A percentile compares a stretch with the other conserved stretches of the same genome.
phyloP scores from a whole-genome alignment of 177 flowering plant species.

The Vitis hybrid region DNA sequence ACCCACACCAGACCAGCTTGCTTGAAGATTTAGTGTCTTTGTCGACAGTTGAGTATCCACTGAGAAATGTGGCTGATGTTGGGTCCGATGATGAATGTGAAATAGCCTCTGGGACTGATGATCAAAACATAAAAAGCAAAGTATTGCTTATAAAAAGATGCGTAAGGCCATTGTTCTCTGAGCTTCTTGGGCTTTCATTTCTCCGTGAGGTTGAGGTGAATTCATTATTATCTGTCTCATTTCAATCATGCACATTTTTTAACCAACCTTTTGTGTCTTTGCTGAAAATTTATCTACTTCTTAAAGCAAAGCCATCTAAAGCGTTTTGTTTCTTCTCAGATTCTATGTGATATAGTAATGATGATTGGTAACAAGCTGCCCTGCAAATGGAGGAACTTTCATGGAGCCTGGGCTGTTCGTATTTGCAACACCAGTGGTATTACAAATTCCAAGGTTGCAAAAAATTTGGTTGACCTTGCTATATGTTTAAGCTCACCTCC shows the following conservation, averaged over 20 bases:
- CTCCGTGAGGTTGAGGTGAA: slow-evolving; percentile 67
- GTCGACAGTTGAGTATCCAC: slow-evolving; percentile 19
- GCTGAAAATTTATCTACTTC: background rate
- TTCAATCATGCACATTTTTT: background rate
- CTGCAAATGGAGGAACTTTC: slow-evolving; percentile 33
- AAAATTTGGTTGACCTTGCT: slow-evolving; percentile 47
- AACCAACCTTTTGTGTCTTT: background rate
- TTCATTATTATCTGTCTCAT: background rate
- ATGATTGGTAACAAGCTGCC: slow-evolving; percentile 52
- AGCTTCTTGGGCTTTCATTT: slow-evolving; percentile 50
- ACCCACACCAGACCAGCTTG: slow-evolving; percentile 29
- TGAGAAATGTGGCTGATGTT: slow-evolving; percentile 13
- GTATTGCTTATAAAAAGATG: slow-evolving; percentile 44
- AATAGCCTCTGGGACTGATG: slow-evolving; percentile 28
- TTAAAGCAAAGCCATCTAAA: background rate
- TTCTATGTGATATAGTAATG: slow-evolving; percentile 59
- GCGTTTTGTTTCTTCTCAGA: slow-evolving; percentile 30
- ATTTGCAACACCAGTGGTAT: slow-evolving; percentile 48
- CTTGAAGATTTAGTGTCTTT: slow-evolving; percentile 52
- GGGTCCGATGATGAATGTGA: slow-evolving; percentile 31
- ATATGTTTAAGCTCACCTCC: slow-evolving; percentile 47
- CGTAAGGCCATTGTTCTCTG: slow-evolving; percentile 56
- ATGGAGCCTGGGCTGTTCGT: slow-evolving; percentile 55
- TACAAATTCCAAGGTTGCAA: slow-evolving; percentile 46
- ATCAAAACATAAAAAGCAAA: slow-evolving; percentile 33